Conservation (phyloP, 768 basidiomycete genomes). For the Termitomyces heimii region DNA sequence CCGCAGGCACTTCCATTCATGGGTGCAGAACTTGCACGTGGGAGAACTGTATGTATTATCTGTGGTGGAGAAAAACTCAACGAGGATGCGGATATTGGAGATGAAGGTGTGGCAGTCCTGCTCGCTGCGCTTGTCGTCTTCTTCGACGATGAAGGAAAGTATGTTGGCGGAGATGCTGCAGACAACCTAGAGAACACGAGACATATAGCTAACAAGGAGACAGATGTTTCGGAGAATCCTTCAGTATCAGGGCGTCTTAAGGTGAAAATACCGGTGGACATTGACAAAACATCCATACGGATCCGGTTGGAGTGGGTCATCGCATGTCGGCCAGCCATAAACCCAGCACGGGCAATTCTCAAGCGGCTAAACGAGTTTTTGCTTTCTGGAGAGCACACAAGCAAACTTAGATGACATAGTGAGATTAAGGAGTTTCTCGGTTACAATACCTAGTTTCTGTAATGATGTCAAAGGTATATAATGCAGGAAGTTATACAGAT, state of each 20-base stretch:
- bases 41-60: conserved; percentile 5
- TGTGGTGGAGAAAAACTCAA: conserved; percentile 3
- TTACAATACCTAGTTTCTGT: not conserved
- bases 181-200: not conserved
- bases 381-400: conserved; percentile 23
- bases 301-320: conserved; percentile 86
- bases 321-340: conserved; percentile 63
- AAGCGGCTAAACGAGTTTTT: conserved; percentile 75
- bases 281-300: conserved; percentile 58
- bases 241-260: not conserved
- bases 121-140: conserved; percentile 9
- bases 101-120: conserved; percentile 10
- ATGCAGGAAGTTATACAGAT: not conserved
- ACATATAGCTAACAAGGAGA: not conserved
- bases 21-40: conserved; percentile 1
- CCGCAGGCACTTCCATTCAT: conserved; percentile 9
- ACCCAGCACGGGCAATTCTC: conserved; percentile 79
- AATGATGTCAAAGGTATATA: not conserved
- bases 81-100: not conserved
- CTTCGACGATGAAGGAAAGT: conserved; percentile 3
- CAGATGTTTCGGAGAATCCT: not conserved
- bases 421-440: not conserved
- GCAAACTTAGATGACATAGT: not conserved
- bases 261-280: not conserved
- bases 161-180: not conserved